A percentile compares a stretch with the other conserved stretches of the same genome.
Evolutionary conservation across 495 filamentous ascomycete species (phyloP).

Genomic region (Podospora conica): DNA sequence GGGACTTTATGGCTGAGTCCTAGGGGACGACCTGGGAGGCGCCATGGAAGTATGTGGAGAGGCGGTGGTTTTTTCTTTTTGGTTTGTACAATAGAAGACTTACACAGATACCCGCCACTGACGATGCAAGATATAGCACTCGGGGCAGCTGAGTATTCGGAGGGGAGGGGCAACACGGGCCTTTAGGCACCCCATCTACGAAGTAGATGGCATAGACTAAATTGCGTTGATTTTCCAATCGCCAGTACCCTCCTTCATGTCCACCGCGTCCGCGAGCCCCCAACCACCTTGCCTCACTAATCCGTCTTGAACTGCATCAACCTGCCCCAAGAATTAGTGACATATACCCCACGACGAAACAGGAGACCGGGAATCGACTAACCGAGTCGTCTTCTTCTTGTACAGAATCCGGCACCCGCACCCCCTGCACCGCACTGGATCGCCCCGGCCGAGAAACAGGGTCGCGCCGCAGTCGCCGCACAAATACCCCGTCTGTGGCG

Average conservation of each 20-base stretch:
- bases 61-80: background rate
- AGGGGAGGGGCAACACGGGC: background rate
- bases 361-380: background rate
- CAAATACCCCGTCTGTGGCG: background rate
- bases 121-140: background rate
- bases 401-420: background rate
- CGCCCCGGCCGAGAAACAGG: background rate
- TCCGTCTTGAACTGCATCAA: background rate
- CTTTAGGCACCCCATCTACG: background rate
- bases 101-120: background rate
- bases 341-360: background rate
- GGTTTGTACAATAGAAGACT: background rate
- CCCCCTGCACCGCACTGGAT: background rate
- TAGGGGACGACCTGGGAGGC: background rate
- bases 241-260: background rate
- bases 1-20: conserved; percentile 59
- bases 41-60: background rate
- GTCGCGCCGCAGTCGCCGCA: background rate
- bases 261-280: background rate
- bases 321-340: background rate
- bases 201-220: background rate
- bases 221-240: background rate
- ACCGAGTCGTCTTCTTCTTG: background rate
- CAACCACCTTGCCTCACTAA: background rate
- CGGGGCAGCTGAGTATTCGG: background rate